These are phyloP conservation scores for Luzula sylvatica DNA, from an alignment of 176 grass and related monocot species.

Conservation along the genomic window DNA sequence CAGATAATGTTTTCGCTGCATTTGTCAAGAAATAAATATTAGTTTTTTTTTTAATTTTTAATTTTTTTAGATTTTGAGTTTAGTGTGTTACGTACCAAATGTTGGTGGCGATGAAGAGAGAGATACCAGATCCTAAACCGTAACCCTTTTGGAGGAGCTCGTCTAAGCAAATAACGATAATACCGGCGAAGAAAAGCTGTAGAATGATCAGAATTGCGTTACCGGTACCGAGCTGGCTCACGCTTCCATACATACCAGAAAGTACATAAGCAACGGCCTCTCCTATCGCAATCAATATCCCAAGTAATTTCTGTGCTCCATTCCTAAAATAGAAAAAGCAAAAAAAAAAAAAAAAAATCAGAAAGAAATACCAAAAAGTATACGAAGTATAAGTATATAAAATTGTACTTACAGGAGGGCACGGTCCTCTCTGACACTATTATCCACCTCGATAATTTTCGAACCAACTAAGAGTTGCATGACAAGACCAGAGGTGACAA, in stretches of 20 bases:
- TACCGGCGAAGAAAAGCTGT: constrained; percentile 97
- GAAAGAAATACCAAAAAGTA: no score
- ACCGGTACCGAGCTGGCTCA: constrained; percentile 77
- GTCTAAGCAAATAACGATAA: constrained; percentile 91
- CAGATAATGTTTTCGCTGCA: constrained; percentile 95
- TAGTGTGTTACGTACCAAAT: no score
- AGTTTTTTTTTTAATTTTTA: background rate
- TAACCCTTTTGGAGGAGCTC: constrained; percentile 99
- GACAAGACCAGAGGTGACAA: constrained; percentile 85
- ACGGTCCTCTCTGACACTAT: constrained; percentile 94
- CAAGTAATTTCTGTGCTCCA: constrained; percentile 81
- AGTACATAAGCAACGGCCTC: constrained; percentile 94
- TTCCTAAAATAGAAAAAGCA: constrained; percentile 61
- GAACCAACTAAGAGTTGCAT: constrained; percentile 96
- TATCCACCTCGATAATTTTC: constrained; percentile 94
- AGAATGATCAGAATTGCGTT: constrained; percentile 97
- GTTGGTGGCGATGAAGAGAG: constrained; percentile 95
- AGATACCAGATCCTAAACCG: constrained; percentile 94
- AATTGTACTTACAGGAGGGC: constrained; percentile 79
- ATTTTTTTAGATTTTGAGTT: no score
- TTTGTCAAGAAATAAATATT: constrained; percentile 11
- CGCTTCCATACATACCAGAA: constrained; percentile 90
- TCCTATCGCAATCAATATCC: constrained; percentile 79
- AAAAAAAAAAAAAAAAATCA: no score
- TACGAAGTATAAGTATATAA: no score